phyloP scores from a whole-genome alignment of 2,329 filamentous ascomycete species.

The Fusarium camptoceras region DNA sequence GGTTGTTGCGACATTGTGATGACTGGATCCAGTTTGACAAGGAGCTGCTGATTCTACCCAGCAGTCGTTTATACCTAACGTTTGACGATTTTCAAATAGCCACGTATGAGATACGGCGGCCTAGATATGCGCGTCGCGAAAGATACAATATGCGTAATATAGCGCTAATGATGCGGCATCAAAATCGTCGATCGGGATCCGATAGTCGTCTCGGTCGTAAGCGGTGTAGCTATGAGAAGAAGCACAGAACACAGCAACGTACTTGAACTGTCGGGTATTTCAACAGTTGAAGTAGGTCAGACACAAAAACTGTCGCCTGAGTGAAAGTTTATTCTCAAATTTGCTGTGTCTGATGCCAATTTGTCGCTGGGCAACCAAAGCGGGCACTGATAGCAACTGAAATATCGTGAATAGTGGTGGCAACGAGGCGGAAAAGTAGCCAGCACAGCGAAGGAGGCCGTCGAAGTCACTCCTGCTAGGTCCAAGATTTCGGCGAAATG shows the following conservation, averaged over 20 bases:
- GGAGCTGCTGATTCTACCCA: constrained; percentile 42
- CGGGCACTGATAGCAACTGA: constrained; percentile 9
- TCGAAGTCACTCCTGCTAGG: not conserved
- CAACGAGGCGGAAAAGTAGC: constrained; percentile 28
- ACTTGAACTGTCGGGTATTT: constrained; percentile 19
- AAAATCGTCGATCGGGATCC: constrained; percentile 39
- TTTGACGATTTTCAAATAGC: constrained; percentile 1
- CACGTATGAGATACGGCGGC: constrained; percentile 15
- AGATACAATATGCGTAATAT: constrained; percentile 25
- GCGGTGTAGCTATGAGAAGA: constrained; percentile 33
- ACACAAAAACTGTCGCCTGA: not conserved
- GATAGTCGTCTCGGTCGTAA: constrained; percentile 40
- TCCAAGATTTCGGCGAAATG: constrained; percentile 26
- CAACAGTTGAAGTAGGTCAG: not conserved
- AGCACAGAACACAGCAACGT: constrained; percentile 12
- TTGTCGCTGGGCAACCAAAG: constrained; percentile 31
- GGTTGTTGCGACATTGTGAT: constrained; percentile 60
- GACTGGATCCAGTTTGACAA: constrained; percentile 38
- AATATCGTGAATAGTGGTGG: constrained; percentile 15
- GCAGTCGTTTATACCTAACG: constrained; percentile 18
- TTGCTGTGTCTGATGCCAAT: not conserved
- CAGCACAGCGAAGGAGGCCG: constrained; percentile 44
- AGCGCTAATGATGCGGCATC: constrained; percentile 39
- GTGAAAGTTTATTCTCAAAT: constrained; percentile 17
- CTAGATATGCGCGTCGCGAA: constrained; percentile 12